Evolutionary conservation across 148 eudicot genomes (phyloP).

Genomic region (Rhododendron griersonianum): DNA sequence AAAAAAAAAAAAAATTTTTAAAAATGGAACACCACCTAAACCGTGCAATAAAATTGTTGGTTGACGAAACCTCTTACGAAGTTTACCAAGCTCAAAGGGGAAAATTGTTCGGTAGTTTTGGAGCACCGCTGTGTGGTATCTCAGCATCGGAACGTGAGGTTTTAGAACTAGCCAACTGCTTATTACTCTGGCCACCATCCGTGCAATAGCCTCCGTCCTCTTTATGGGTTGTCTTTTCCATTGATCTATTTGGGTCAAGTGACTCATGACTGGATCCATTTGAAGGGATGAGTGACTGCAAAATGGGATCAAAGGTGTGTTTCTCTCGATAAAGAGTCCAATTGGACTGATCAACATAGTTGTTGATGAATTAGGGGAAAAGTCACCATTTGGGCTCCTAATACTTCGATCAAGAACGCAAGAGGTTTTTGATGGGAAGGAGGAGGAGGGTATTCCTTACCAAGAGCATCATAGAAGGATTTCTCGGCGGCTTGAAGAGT

Average conservation of each 20-base stretch:
- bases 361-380: background rate
- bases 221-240: slow-evolving; percentile 32
- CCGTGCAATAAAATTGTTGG: background rate
- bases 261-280: slow-evolving; percentile 19
- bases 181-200: slow-evolving; percentile 30
- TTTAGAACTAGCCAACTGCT: slow-evolving; percentile 28
- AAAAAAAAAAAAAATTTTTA: too few relatives aligned
- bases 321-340: slow-evolving; percentile 4
- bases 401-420: background rate
- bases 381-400: slow-evolving; percentile 12
- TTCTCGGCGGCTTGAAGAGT: slow-evolving; percentile 64
- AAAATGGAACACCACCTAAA: too few relatives aligned
- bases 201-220: slow-evolving; percentile 27
- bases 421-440: background rate
- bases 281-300: slow-evolving; percentile 21
- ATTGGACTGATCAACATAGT: background rate
- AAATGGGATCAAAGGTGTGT: slow-evolving; percentile 15
- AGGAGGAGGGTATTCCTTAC: slow-evolving; percentile 23
- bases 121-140: too few relatives aligned
- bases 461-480: slow-evolving; percentile 47
- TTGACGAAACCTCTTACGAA: background rate
- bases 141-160: too few relatives aligned
- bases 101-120: too few relatives aligned
- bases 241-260: slow-evolving; percentile 17
- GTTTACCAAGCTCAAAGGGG: background rate